phyloP scores from a whole-genome alignment of 768 basidiomycete species.

The Boletus sp. region DNA sequence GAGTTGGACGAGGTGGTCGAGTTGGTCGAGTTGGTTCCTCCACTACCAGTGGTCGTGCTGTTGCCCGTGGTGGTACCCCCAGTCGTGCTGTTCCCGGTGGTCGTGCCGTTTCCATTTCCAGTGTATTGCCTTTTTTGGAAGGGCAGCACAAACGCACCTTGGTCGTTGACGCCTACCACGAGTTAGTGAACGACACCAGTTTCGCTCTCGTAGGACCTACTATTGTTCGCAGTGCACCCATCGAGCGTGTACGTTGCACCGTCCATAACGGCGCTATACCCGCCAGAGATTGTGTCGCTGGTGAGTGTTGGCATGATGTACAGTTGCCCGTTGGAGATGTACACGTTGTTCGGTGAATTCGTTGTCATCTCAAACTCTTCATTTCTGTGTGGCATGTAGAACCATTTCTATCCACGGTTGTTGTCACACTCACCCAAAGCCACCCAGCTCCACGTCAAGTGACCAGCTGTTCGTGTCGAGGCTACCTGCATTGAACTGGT shows the following conservation, averaged over 20 bases:
- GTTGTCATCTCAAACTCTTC: conserved; percentile 60
- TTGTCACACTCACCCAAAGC: conserved; percentile 39
- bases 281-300: conserved; percentile 40
- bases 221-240: conserved; percentile 31
- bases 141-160: conserved; percentile 24
- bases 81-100: neutral
- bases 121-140: conserved; percentile 27
- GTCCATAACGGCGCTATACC: conserved; percentile 37
- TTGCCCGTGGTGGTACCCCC: neutral
- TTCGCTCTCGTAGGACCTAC: neutral
- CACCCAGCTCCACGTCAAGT: conserved; percentile 50
- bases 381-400: conserved; percentile 29
- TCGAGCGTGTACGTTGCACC: conserved; percentile 37
- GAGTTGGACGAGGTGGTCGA: conserved; percentile 20
- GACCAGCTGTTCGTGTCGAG: conserved; percentile 46
- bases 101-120: conserved; percentile 5
- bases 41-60: neutral
- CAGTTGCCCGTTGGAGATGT: conserved; percentile 46
- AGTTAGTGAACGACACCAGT: neutral
- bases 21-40: conserved; percentile 24
- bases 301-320: conserved; percentile 62
- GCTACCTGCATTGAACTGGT: conserved; percentile 41
- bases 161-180: conserved; percentile 10
- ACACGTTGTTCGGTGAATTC: conserved; percentile 35
- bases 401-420: neutral